phyloP scores from a whole-genome alignment of 495 filamentous ascomycete genomes.

The Wilcoxina mikolae region DNA sequence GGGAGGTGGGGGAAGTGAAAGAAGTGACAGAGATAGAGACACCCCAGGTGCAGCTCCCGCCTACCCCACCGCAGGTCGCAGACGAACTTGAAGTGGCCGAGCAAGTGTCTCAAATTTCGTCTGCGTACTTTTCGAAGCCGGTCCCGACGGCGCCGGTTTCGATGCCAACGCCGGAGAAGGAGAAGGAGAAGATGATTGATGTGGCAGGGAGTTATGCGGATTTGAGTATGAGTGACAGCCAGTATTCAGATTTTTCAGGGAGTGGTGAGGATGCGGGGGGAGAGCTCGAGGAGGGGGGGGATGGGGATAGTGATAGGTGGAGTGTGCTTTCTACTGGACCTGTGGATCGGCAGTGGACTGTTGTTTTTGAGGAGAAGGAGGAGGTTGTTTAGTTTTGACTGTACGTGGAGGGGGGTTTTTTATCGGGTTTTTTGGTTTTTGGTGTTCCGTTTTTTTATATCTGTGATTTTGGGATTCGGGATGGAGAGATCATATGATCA shows the following conservation, averaged over 20 bases:
- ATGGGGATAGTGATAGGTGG: slow-evolving; percentile 27
- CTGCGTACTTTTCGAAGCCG: neutral
- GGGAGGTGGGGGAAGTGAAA: too few species aligned
- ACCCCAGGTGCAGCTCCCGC: neutral
- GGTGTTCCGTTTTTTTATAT: neutral
- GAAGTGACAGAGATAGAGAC: too few species aligned
- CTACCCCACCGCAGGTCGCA: neutral
- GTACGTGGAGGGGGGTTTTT: neutral
- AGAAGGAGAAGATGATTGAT: neutral
- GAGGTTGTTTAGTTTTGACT: slow-evolving; percentile 7
- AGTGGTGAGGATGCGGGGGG: neutral
- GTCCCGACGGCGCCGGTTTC: neutral
- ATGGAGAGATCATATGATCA: neutral
- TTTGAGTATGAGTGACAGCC: neutral
- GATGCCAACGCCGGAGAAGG: neutral
- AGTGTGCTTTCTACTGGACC: slow-evolving; percentile 26
- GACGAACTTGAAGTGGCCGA: neutral
- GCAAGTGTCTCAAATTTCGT: neutral
- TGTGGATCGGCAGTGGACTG: slow-evolving; percentile 26
- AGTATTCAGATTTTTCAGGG: neutral
- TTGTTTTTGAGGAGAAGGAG: slow-evolving; percentile 26
- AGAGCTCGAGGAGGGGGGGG: slow-evolving; percentile 10
- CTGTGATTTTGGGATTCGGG: neutral
- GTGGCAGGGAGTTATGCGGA: neutral
- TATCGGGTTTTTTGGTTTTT: neutral